Evolutionary conservation across 495 filamentous ascomycete species (phyloP).

Genomic region (Penicillium silybi): DNA sequence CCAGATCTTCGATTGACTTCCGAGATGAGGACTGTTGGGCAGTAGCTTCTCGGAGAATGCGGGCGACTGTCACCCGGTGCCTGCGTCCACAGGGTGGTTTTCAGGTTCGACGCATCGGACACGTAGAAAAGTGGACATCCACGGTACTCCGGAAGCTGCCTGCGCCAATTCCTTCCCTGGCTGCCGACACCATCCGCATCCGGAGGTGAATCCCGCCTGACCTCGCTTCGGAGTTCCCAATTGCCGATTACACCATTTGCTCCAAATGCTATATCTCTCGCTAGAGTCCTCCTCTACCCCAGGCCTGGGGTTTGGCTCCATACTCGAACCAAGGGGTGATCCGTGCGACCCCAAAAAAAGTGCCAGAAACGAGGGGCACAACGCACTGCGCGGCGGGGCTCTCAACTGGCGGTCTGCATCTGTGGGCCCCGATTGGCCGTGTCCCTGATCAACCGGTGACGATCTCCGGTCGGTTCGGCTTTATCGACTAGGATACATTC

Average conservation of each 20-base stretch:
- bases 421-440: background rate
- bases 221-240: background rate
- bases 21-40: slow-evolving; percentile 34
- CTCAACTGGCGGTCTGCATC: slow-evolving; percentile 11
- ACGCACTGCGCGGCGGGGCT: slow-evolving; percentile 1
- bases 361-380: slow-evolving; percentile 2
- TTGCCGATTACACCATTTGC: background rate
- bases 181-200: background rate
- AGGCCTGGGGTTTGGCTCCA: background rate
- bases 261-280: background rate
- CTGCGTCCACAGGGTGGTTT: background rate
- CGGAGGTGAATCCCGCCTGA: background rate
- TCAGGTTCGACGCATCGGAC: background rate
- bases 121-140: background rate
- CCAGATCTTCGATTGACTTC: background rate
- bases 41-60: slow-evolving; percentile 34
- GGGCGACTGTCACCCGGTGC: slow-evolving; percentile 11
- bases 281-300: background rate
- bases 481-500: too few species aligned
- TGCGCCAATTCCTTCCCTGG: background rate
- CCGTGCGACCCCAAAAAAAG: slow-evolving; percentile 6
- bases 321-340: slow-evolving; percentile 8
- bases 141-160: background rate
- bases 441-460: too few species aligned
- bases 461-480: too few species aligned